Evolutionary conservation across 2,329 filamentous ascomycete species (phyloP), one percentile per base, ranked within the genome.

Genomic region (Peltaster fructicola): DNA sequence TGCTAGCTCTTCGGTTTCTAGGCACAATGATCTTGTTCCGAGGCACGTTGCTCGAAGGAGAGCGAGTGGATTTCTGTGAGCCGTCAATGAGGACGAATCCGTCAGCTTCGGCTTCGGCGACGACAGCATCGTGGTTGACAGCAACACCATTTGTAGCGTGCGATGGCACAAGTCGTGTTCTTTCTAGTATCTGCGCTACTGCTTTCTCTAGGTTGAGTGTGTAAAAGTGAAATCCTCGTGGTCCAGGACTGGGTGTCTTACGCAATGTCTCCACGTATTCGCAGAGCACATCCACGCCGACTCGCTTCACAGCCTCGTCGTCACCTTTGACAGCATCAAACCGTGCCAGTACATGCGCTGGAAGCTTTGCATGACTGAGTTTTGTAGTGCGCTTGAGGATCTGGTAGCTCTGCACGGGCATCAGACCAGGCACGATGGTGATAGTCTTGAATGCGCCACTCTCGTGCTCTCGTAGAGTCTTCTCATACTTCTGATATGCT

Each of bases 371-470:
- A 49, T 93, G 82, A 48, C 82, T 92, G 20, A 98, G 65, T 54
- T 95, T 98, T 13, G 84, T 85, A 15, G 85, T 92, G 34, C 88
- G 63, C 44, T 81, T 81, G 42, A 98, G 69, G 59, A 92, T 95
- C 49, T 91, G 80, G 53, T 91, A 95, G 53, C 79, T 90, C 54
- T 98, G 88, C 25, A 98, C 82, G 8, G 88, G 88, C 84, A 98
- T 93, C 41, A 98, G 60, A 2, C 88, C 88, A 0, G 88, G 85
- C 28, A 98, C 78, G 38, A 98, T 90, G 5, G 80, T 76, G 13
- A 93, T 77, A 3, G 67, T 69, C 53, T 78, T 79, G 56, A 98
- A 93, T 3, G 67, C 65, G 3, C 81, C 81, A 43, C 79, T 90
- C 23, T 79, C 69, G 43, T 98, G 81, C 26, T 73, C 67, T 31